Percentiles rank a stretch among this genome's conserved stretches.
These are phyloP conservation scores for Lineolata rhizophorae DNA, from an alignment of 495 filamentous ascomycete genomes.

Conservation along the genomic window DNA sequence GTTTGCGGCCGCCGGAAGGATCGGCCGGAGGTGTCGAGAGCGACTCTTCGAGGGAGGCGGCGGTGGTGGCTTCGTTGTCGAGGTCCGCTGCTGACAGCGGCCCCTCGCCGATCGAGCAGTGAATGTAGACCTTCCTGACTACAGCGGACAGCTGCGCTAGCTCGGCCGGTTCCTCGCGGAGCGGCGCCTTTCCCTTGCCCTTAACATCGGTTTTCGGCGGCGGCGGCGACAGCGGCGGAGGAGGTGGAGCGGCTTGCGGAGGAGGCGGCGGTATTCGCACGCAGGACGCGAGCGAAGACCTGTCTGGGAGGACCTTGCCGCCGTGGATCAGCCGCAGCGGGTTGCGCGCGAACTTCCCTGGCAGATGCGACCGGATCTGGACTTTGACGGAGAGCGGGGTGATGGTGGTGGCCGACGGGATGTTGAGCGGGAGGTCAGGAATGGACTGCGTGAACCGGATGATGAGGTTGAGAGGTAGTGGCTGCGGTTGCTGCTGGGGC, in stretches of 20 bases:
- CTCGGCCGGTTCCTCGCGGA: slow-evolving; percentile 18
- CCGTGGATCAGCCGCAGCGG: slow-evolving; percentile 72
- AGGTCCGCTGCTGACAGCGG: slow-evolving; percentile 47
- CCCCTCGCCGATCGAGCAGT: slow-evolving; percentile 73
- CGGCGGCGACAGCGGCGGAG: slow-evolving; percentile 18
- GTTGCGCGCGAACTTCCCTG: slow-evolving; percentile 32
- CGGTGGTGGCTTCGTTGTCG: slow-evolving; percentile 34
- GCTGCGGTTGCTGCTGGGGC: slow-evolving; percentile 1
- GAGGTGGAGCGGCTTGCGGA: slow-evolving; percentile 28
- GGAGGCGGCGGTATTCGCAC: slow-evolving; percentile 43
- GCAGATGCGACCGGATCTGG: slow-evolving; percentile 53
- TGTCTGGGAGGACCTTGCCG: slow-evolving; percentile 63
- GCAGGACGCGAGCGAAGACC: slow-evolving; percentile 36
- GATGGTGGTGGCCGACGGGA: slow-evolving; percentile 41
- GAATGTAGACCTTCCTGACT: slow-evolving; percentile 45
- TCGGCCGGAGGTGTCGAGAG: slow-evolving; percentile 6
- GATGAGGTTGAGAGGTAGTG: slow-evolving; percentile 34
- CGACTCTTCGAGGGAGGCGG: slow-evolving; percentile 18
- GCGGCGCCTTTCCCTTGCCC: slow-evolving; percentile 36
- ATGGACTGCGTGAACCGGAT: slow-evolving; percentile 75
- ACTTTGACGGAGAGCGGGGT: slow-evolving; percentile 58
- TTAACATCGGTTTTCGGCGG: slow-evolving; percentile 23
- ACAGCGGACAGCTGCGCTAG: background rate
- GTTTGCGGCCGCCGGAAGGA: slow-evolving; percentile 2
- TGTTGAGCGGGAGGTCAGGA: slow-evolving; percentile 60